Conservation (phyloP, 176 grass and related monocot genomes). For the Cenchrus purpureus region DNA sequence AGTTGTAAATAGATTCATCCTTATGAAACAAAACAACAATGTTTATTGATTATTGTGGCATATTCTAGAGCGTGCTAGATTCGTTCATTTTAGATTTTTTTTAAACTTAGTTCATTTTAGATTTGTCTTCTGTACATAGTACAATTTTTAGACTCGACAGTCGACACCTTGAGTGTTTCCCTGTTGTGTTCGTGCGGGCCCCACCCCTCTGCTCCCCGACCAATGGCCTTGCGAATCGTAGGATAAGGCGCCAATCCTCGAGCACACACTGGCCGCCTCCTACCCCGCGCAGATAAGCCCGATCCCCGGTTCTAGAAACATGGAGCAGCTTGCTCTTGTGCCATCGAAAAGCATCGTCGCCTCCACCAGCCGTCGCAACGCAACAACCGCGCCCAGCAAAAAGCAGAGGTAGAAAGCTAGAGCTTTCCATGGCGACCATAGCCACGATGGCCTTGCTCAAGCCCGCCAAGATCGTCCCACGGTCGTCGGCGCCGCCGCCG, state of each 20-base stretch:
- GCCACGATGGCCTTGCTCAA: constrained; percentile 75
- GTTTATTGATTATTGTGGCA: too few species aligned
- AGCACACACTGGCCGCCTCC: constrained; percentile 40
- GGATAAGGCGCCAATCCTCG: constrained; percentile 55
- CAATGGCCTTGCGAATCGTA: constrained; percentile 35
- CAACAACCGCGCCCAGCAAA: neutral
- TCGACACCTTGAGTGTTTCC: too few species aligned
- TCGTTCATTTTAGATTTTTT: neutral
- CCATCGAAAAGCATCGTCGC: neutral
- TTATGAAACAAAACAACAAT: too few species aligned
- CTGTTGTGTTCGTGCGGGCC: neutral
- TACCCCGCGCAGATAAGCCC: constrained; percentile 40
- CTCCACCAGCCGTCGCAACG: neutral
- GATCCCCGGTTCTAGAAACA: constrained; percentile 35
- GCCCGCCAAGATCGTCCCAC: constrained; percentile 51
- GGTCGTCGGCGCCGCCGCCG: neutral
- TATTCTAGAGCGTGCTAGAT: neutral
- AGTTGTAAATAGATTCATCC: too few species aligned
- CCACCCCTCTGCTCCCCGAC: constrained; percentile 24
- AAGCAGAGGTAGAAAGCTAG: neutral
- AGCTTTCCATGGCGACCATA: constrained; percentile 62
- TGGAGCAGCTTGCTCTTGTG: neutral
- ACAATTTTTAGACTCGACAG: too few species aligned
- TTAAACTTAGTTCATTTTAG: too few species aligned
- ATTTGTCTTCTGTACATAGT: too few species aligned